phyloP scores from a whole-genome alignment of 257 asterid genomes.

The Galeopsis tetrahit region DNA sequence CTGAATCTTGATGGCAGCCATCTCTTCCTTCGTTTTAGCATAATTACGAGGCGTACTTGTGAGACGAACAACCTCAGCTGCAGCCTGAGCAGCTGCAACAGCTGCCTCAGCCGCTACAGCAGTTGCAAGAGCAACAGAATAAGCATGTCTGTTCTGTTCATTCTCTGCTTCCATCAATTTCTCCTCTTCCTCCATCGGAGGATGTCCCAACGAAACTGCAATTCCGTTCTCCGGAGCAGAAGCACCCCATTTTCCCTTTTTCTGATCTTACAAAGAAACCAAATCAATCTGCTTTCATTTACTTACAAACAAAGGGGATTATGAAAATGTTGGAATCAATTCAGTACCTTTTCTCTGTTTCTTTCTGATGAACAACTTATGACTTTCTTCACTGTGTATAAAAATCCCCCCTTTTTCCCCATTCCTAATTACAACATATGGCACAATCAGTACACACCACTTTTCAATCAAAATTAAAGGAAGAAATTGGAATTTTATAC shows the following conservation, averaged over 20 bases:
- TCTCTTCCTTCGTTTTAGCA: slow-evolving; percentile 72
- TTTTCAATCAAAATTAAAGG: not conserved
- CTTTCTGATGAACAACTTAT: slow-evolving; percentile 55
- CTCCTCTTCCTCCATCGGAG: slow-evolving; percentile 45
- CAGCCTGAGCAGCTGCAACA: slow-evolving; percentile 87
- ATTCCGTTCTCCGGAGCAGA: slow-evolving; percentile 38
- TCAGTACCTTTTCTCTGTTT: slow-evolving; percentile 66
- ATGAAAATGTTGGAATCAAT: not conserved
- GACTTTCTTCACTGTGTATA: slow-evolving; percentile 55
- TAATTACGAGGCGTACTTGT: slow-evolving; percentile 49
- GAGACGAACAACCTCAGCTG: slow-evolving; percentile 88
- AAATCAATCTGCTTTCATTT: not conserved
- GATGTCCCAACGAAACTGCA: slow-evolving; percentile 35
- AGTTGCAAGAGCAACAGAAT: slow-evolving; percentile 81
- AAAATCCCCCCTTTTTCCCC: slow-evolving; percentile 70
- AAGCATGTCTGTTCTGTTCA: slow-evolving; percentile 78
- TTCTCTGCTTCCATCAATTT: slow-evolving; percentile 62
- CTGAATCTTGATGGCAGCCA: slow-evolving; percentile 86
- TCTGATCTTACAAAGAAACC: slow-evolving; percentile 39
- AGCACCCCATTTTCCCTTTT: slow-evolving; percentile 50
- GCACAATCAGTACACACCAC: slow-evolving; percentile 2
- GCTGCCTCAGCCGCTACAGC: slow-evolving; percentile 96
- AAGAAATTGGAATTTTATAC: not conserved
- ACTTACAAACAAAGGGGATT: not conserved
- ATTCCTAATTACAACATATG: slow-evolving; percentile 43